Evolutionary conservation across 169 alveolate species (phyloP).

Genomic region (Plasmodium coatneyi): DNA sequence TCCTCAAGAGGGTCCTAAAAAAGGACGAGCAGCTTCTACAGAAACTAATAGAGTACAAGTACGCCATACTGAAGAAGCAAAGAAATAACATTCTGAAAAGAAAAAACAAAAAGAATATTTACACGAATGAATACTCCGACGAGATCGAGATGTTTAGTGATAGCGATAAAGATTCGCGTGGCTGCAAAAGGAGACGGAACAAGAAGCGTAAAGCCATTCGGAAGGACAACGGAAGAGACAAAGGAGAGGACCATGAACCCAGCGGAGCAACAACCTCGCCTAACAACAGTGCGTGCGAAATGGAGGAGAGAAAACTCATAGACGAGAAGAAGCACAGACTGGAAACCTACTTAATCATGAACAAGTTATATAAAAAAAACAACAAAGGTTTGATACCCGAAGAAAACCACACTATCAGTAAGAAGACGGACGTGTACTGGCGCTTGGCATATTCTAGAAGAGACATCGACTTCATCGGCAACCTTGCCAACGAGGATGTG

Average conservation of each 20-base stretch:
- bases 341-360: slow-evolving; percentile 64
- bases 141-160: slow-evolving; percentile 73
- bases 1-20: background rate
- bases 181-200: background rate
- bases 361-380: slow-evolving; percentile 42
- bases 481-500: background rate
- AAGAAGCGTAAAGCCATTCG: background rate
- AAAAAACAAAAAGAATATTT: slow-evolving; percentile 40
- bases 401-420: slow-evolving; percentile 48
- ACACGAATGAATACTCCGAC: slow-evolving; percentile 35
- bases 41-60: slow-evolving; percentile 54
- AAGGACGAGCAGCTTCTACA: slow-evolving; percentile 48
- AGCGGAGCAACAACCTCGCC: background rate
- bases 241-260: background rate
- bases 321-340: slow-evolving; percentile 48
- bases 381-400: slow-evolving; percentile 21
- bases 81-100: slow-evolving; percentile 18
- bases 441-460: slow-evolving; percentile 55
- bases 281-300: background rate
- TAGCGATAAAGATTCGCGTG: background rate
- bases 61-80: slow-evolving; percentile 35
- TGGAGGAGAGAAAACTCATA: background rate
- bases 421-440: slow-evolving; percentile 61
- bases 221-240: background rate
- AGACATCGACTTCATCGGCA: slow-evolving; percentile 6